Conservation (phyloP, 2,329 filamentous ascomycete species). For the Ascosphaera pollenicola region DNA sequence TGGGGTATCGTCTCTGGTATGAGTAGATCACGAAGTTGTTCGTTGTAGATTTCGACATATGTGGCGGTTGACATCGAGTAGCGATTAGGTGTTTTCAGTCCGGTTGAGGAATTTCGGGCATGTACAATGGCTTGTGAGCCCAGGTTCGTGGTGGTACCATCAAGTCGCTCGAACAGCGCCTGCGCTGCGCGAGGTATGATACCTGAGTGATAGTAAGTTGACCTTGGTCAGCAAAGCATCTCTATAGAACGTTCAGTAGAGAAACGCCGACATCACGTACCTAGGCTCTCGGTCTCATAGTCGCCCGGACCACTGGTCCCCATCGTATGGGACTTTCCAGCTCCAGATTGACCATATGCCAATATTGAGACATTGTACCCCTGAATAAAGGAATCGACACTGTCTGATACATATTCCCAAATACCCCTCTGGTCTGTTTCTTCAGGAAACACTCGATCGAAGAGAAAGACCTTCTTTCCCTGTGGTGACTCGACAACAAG, state of each 20-base stretch:
- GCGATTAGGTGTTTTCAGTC: slow-evolving; percentile 56
- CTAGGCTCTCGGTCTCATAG: neutral
- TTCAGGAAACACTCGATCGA: slow-evolving; percentile 80
- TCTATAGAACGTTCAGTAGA: too few species aligned
- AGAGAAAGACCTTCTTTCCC: slow-evolving; percentile 86
- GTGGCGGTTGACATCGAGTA: slow-evolving; percentile 44
- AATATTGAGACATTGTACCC: slow-evolving; percentile 97
- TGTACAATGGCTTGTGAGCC: too few species aligned
- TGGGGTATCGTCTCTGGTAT: slow-evolving; percentile 49
- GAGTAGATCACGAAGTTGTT: slow-evolving; percentile 77
- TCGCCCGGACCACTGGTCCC: slow-evolving; percentile 74
- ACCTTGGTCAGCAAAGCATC: too few species aligned
- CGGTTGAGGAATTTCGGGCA: slow-evolving; percentile 30
- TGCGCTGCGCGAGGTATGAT: slow-evolving; percentile 86
- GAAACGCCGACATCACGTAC: neutral
- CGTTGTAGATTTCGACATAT: slow-evolving; percentile 93
- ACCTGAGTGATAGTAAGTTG: slow-evolving; percentile 29
- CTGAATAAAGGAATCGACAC: slow-evolving; percentile 71
- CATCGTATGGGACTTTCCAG: slow-evolving; percentile 98
- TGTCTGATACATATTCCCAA: slow-evolving; percentile 86
- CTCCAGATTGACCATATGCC: slow-evolving; percentile 92
- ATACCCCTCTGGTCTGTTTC: slow-evolving; percentile 69
- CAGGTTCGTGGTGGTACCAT: slow-evolving; percentile 22
- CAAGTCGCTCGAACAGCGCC: slow-evolving; percentile 71
- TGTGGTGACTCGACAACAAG: slow-evolving; percentile 77